These are phyloP conservation scores for Phoma sp. DNA, from an alignment of 2,329 filamentous ascomycete genomes.

Conservation along the genomic window DNA sequence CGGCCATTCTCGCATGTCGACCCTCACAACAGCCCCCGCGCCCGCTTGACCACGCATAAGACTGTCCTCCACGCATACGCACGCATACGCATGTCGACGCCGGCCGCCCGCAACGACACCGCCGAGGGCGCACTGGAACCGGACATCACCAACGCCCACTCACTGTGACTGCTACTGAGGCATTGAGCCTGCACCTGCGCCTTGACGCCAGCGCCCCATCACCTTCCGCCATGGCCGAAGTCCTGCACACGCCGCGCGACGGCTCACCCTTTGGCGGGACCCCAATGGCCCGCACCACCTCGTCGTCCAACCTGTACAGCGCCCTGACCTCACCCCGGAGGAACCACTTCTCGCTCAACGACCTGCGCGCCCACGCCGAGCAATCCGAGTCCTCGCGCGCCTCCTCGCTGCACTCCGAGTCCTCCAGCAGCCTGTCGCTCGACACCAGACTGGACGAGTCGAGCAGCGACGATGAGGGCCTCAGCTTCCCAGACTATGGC, in stretches of 20 bases:
- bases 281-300: slow-evolving; percentile 49
- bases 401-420: slow-evolving; percentile 67
- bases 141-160: slow-evolving; percentile 22
- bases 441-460: slow-evolving; percentile 61
- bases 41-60: slow-evolving; percentile 15
- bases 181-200: slow-evolving; percentile 30
- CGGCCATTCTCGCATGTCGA: slow-evolving; percentile 14
- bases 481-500: slow-evolving; percentile 54
- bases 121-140: slow-evolving; percentile 38
- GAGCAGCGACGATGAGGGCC: slow-evolving; percentile 49
- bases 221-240: slow-evolving; percentile 48
- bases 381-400: slow-evolving; percentile 48
- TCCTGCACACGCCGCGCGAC: slow-evolving; percentile 35
- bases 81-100: slow-evolving; percentile 43
- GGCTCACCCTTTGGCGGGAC: slow-evolving; percentile 42
- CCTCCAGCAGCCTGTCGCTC: slow-evolving; percentile 67
- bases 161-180: slow-evolving; percentile 28
- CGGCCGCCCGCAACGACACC: slow-evolving; percentile 18
- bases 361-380: slow-evolving; percentile 45
- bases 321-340: slow-evolving; percentile 40
- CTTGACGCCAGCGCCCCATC: background rate
- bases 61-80: slow-evolving; percentile 12
- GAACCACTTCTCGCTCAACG: slow-evolving; percentile 43
- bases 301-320: slow-evolving; percentile 53
- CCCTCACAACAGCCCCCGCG: slow-evolving; percentile 19